Conservation (phyloP, 495 filamentous ascomycete genomes). For the Viridothelium virens region DNA sequence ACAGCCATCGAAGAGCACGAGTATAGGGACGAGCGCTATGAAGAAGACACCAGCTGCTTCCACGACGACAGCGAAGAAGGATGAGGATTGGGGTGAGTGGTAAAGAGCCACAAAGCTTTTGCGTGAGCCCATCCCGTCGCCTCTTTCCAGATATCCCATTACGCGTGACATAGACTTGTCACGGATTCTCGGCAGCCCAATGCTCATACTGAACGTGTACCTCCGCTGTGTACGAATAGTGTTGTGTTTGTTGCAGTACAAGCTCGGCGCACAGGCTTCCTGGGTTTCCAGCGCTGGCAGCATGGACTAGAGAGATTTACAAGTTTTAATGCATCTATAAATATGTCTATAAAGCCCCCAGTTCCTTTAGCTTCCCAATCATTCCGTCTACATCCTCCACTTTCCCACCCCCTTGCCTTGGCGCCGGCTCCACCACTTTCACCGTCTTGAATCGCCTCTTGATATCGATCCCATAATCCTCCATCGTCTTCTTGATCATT, state of each 20-base stretch:
- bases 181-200: neutral
- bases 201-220: neutral
- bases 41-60: slow-evolving; percentile 15
- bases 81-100: slow-evolving; percentile 5
- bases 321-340: neutral
- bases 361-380: slow-evolving; percentile 84
- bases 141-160: too few relatives aligned
- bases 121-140: too few relatives aligned
- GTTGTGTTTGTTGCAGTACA: neutral
- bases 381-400: slow-evolving; percentile 94
- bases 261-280: neutral
- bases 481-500: slow-evolving; percentile 79
- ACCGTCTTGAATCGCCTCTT: slow-evolving; percentile 74
- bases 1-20: slow-evolving; percentile 22
- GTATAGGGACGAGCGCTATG: slow-evolving; percentile 63
- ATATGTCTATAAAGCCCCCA: slow-evolving; percentile 68
- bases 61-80: neutral
- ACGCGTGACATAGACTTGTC: neutral
- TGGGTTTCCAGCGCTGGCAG: neutral
- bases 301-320: neutral
- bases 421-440: slow-evolving; percentile 74
- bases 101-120: neutral
- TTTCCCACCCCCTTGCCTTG: slow-evolving; percentile 88
- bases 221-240: neutral
- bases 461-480: slow-evolving; percentile 68